phyloP scores from a whole-genome alignment of 2,329 filamentous ascomycete species.

The Zymoseptoria crescenta region DNA sequence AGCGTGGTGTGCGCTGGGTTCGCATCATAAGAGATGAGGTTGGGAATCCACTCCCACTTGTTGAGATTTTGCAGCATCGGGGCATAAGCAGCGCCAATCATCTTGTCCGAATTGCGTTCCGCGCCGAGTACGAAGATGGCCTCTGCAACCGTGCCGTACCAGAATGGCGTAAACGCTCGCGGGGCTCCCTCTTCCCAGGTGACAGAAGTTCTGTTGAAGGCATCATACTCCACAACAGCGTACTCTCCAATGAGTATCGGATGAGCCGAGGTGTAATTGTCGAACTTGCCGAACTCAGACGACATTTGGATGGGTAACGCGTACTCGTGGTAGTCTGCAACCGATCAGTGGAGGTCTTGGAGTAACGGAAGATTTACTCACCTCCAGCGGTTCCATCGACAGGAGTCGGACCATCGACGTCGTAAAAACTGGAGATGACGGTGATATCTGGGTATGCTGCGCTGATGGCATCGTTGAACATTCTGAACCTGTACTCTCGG shows the following conservation, averaged over 20 bases:
- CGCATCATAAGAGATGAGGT: conserved; percentile 35
- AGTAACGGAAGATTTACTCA: not conserved
- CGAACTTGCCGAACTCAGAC: conserved; percentile 34
- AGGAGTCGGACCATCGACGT: conserved; percentile 15
- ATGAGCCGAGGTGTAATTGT: conserved; percentile 37
- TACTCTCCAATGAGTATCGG: conserved; percentile 43
- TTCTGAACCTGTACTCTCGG: conserved; percentile 47
- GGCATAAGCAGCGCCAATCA: conserved; percentile 47
- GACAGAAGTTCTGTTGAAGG: conserved; percentile 31
- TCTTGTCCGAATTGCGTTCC: conserved; percentile 56
- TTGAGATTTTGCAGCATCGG: conserved; percentile 26
- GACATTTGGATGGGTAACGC: conserved; percentile 23
- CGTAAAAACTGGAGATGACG: conserved; percentile 44
- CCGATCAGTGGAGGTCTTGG: not conserved
- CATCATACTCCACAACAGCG: conserved; percentile 45
- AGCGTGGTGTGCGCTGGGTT: conserved; percentile 29
- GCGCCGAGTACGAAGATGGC: conserved; percentile 58
- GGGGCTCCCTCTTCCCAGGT: conserved; percentile 33
- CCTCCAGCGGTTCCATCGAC: conserved; percentile 1
- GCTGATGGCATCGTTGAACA: conserved; percentile 53
- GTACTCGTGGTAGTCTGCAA: conserved; percentile 28
- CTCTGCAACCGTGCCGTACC: conserved; percentile 55
- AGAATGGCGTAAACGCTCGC: conserved; percentile 35
- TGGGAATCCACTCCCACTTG: conserved; percentile 28
- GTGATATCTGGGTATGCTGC: conserved; percentile 50